Conservation (phyloP, 345 rosid genomes). For the thale cress (Arabidopsis thaliana) region DNA sequence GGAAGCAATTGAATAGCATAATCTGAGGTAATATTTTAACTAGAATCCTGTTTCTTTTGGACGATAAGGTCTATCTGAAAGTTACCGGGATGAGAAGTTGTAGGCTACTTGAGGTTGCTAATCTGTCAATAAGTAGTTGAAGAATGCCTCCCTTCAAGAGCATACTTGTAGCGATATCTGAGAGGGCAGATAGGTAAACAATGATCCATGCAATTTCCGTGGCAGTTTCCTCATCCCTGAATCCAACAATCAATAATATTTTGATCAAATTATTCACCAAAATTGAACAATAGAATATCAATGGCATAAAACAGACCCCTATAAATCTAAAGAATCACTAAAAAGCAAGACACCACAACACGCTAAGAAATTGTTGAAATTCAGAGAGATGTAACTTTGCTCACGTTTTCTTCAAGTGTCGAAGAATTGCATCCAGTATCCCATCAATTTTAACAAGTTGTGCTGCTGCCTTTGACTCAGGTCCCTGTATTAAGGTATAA, state of each 20-base stretch:
- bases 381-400: conserved; percentile 43
- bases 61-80: background rate
- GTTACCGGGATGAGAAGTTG: conserved; percentile 91
- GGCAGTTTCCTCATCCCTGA: conserved; percentile 89
- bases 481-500: conserved; percentile 68
- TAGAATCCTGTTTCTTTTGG: conserved; percentile 3
- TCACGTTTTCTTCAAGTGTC: conserved; percentile 84
- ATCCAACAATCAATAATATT: conserved; percentile 27
- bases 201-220: conserved; percentile 96
- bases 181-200: conserved; percentile 97
- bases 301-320: conserved; percentile 5
- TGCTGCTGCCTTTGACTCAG: conserved; percentile 82
- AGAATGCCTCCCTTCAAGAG: conserved; percentile 76
- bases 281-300: background rate
- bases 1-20: conserved; percentile 7
- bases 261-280: conserved; percentile 12
- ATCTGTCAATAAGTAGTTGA: conserved; percentile 78
- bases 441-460: conserved; percentile 82
- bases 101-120: conserved; percentile 76
- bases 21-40: background rate
- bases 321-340: conserved; percentile 3
- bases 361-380: conserved; percentile 1
- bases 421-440: conserved; percentile 74
- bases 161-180: conserved; percentile 72
- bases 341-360: background rate